Percentiles rank a stretch among this genome's conserved stretches.
Evolutionary conservation across 305 asterid genomes (phyloP).

Genomic region (Nicotiana rustica): DNA sequence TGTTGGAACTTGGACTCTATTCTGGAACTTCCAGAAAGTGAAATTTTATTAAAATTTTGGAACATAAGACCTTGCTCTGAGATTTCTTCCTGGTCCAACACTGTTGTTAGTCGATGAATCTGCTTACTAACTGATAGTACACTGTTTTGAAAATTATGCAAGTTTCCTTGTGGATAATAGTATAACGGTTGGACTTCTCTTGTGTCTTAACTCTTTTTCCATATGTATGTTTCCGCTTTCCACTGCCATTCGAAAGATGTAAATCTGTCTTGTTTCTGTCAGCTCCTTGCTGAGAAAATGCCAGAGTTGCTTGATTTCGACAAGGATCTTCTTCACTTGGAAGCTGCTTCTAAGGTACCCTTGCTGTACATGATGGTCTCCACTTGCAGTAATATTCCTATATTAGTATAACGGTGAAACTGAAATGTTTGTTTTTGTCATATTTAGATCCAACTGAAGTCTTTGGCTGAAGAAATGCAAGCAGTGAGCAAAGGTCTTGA

Average conservation of each 20-base stretch:
- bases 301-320: constrained; percentile 90
- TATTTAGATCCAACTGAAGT: constrained; percentile 85
- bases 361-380: constrained; percentile 32
- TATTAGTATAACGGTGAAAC: constrained; percentile 34
- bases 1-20: too few relatives aligned
- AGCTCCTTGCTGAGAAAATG: constrained; percentile 93
- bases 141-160: too few relatives aligned
- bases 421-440: constrained; percentile 42
- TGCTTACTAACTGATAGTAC: too few relatives aligned
- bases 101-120: too few relatives aligned
- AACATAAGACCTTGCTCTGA: too few relatives aligned
- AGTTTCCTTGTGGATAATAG: too few relatives aligned
- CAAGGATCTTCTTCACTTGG: constrained; percentile 92
- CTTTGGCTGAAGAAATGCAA: constrained; percentile 99
- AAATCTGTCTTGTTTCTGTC: constrained; percentile 24
- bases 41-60: too few relatives aligned
- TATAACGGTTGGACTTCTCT: not conserved
- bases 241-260: not conserved
- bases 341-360: constrained; percentile 94
- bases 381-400: constrained; percentile 13
- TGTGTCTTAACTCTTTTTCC: constrained; percentile 9
- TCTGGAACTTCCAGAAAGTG: too few relatives aligned
- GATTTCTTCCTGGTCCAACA: too few relatives aligned
- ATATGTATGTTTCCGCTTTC: constrained; percentile 11
- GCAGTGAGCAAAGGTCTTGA: constrained; percentile 98